Conservation (phyloP, 805 yeast species). For the Ogataea minuta region DNA sequence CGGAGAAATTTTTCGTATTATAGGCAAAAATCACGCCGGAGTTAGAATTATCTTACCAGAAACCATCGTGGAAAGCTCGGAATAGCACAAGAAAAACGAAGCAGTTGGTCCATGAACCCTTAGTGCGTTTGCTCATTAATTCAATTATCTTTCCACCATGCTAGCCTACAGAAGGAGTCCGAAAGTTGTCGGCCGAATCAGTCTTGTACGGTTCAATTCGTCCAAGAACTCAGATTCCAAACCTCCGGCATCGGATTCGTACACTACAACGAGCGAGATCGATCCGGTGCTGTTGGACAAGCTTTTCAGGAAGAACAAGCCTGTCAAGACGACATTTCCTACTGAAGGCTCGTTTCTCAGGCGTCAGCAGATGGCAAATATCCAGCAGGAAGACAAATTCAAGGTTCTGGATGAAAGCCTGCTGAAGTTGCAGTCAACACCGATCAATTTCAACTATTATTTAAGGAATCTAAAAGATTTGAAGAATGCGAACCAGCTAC, state of each 20-base stretch:
- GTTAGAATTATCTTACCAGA: too few species aligned
- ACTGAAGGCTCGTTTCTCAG: conserved; percentile 19
- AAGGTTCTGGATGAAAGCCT: conserved; percentile 29
- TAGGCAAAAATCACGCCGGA: background rate
- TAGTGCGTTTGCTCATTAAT: background rate
- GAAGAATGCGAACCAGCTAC: conserved; percentile 43
- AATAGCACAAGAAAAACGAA: background rate
- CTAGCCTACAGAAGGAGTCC: conserved; percentile 5
- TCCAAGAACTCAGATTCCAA: conserved; percentile 4
- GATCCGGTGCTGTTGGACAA: conserved; percentile 31
- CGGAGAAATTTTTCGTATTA: conserved; percentile 9
- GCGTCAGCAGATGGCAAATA: conserved; percentile 21
- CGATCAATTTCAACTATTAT: conserved; percentile 37
- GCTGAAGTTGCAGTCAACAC: conserved; percentile 30
- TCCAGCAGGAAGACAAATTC: conserved; percentile 26
- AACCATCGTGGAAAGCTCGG: background rate
- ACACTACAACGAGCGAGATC: conserved; percentile 18
- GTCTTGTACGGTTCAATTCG: conserved; percentile 2
- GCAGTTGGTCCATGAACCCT: background rate
- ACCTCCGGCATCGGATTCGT: background rate
- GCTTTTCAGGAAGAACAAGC: conserved; percentile 30
- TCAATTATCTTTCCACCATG: background rate
- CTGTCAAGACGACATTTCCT: conserved; percentile 13
- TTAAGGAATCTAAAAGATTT: conserved; percentile 32
- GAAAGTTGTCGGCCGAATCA: background rate